Evolutionary conservation across 2,329 filamentous ascomycete genomes (phyloP).

Genomic region (Diaporthe australafricana): DNA sequence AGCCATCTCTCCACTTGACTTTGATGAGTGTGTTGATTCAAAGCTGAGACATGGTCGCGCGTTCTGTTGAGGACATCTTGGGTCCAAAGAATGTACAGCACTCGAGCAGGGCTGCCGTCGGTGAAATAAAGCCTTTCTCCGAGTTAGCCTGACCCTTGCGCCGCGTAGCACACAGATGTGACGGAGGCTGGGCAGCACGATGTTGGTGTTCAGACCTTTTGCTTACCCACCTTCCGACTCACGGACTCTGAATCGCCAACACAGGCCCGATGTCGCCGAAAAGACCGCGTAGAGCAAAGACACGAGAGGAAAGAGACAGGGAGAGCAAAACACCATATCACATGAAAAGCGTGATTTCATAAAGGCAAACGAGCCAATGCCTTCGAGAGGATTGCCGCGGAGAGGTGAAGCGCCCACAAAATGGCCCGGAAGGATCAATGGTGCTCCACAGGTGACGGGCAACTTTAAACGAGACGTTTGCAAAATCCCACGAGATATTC

Average conservation of each 20-base stretch:
- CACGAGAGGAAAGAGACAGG: neutral
- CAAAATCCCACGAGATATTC: constrained; percentile 19
- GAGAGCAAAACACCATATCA: neutral
- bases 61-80: neutral
- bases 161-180: constrained; percentile 22
- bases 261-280: neutral
- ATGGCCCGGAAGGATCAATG: constrained; percentile 12
- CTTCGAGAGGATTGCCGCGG: constrained; percentile 2
- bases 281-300: neutral
- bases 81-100: neutral
- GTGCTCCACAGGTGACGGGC: neutral
- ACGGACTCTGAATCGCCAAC: constrained; percentile 4
- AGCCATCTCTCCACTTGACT: neutral
- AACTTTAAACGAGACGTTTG: constrained; percentile 15
- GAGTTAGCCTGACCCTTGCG: constrained; percentile 3
- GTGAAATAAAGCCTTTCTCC: constrained; percentile 4
- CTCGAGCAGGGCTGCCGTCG: neutral
- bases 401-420: constrained; percentile 8
- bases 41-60: neutral
- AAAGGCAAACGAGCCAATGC: constrained; percentile 14
- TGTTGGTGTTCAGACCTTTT: neutral
- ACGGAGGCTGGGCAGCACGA: neutral
- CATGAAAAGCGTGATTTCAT: neutral
- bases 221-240: constrained; percentile 13
- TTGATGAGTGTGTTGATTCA: neutral